Percentiles rank a stretch among this genome's conserved stretches.
Conservation (phyloP, 345 rosid species). For the Reutealis trisperma region DNA sequence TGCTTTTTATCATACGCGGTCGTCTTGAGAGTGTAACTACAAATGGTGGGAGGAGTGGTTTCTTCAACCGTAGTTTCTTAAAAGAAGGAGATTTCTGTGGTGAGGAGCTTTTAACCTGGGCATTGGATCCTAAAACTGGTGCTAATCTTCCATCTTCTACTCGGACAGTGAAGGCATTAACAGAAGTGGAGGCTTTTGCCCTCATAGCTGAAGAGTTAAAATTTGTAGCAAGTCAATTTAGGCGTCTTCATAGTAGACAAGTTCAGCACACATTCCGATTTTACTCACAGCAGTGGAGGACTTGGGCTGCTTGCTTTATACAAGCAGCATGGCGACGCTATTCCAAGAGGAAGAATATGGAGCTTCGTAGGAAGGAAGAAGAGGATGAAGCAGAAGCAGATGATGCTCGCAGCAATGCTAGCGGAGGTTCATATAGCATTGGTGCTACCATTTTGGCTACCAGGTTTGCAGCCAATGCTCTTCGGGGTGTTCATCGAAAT, state of each 20-base stretch:
- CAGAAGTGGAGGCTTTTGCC: slow-evolving; percentile 93
- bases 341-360: slow-evolving; percentile 75
- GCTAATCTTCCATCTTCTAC: slow-evolving; percentile 96
- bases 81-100: slow-evolving; percentile 97
- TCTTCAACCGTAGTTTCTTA: slow-evolving; percentile 76
- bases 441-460: slow-evolving; percentile 92
- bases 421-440: slow-evolving; percentile 68
- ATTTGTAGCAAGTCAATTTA: slow-evolving; percentile 91
- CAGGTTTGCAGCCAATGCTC: slow-evolving; percentile 88
- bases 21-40: slow-evolving; percentile 95
- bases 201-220: slow-evolving; percentile 85
- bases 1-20: slow-evolving; percentile 97
- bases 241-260: slow-evolving; percentile 92
- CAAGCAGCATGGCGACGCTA: slow-evolving; percentile 97
- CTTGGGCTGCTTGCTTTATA: slow-evolving; percentile 98
- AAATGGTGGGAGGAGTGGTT: slow-evolving; percentile 95
- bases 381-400: slow-evolving; percentile 57
- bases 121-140: slow-evolving; percentile 89
- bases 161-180: slow-evolving; percentile 80
- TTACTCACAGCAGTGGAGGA: slow-evolving; percentile 97
- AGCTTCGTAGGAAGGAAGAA: slow-evolving; percentile 70
- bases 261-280: slow-evolving; percentile 97
- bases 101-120: slow-evolving; percentile 96
- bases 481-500: slow-evolving; percentile 78
- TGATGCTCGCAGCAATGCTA: slow-evolving; percentile 30